phyloP scores from a whole-genome alignment of 495 filamentous ascomycete species.

The Achaetomiella virescens region DNA sequence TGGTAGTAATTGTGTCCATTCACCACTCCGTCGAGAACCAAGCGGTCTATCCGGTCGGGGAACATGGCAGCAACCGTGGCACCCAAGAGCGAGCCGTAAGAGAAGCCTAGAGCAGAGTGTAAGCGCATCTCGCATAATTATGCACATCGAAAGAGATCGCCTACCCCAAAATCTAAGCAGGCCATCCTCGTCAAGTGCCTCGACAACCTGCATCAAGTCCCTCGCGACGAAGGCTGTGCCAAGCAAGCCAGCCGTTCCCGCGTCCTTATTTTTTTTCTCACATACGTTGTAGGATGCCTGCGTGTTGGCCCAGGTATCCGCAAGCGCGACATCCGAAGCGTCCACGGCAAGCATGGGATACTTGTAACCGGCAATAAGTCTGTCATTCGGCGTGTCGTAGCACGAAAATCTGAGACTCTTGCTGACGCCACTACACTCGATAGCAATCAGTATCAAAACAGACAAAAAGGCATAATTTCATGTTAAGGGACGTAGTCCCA shows the following conservation, averaged over 20 bases:
- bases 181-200: constrained; percentile 39
- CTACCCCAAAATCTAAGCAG: constrained; percentile 43
- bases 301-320: neutral
- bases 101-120: constrained; percentile 51
- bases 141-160: neutral
- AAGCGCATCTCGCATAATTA: neutral
- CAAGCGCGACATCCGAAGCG: neutral
- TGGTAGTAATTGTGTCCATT: constrained; percentile 32
- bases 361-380: neutral
- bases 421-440: constrained; percentile 26
- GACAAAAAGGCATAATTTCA: neutral
- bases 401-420: constrained; percentile 37
- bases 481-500: too few relatives aligned
- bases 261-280: neutral
- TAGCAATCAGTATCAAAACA: neutral
- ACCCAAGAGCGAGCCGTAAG: constrained; percentile 54
- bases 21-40: constrained; percentile 33
- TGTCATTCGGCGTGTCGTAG: constrained; percentile 15
- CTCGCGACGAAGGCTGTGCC: constrained; percentile 37
- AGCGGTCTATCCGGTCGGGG: constrained; percentile 31
- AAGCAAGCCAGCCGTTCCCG: constrained; percentile 25
- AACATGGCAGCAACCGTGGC: constrained; percentile 41
- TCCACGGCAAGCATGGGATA: neutral
- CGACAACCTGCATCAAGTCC: constrained; percentile 40
- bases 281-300: constrained; percentile 14